Conservation (phyloP, 345 rosid species). For the Sonneratia caseolaris region DNA sequence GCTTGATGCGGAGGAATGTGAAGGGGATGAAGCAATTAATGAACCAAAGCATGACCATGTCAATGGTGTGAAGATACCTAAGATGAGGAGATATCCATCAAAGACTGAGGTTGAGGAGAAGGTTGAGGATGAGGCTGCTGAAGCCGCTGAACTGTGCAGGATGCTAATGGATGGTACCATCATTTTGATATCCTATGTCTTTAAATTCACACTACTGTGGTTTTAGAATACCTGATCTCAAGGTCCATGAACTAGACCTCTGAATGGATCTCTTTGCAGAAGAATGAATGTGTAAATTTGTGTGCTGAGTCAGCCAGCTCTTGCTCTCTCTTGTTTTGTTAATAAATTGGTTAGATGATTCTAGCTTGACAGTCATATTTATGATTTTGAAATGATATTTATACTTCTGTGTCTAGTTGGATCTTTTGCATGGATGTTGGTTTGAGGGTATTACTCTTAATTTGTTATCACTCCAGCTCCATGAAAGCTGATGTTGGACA, state of each 20-base stretch:
- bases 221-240: not conserved
- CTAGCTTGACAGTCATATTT: not conserved
- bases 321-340: not conserved
- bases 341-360: not conserved
- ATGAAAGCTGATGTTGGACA: not conserved
- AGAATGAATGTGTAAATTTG: not conserved
- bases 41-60: slow-evolving; percentile 54
- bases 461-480: not conserved
- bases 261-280: not conserved
- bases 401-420: not conserved
- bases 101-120: slow-evolving; percentile 84
- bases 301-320: not conserved
- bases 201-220: not conserved
- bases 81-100: slow-evolving; percentile 79
- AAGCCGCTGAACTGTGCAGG: slow-evolving; percentile 80
- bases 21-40: slow-evolving; percentile 57
- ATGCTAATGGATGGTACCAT: slow-evolving; percentile 89
- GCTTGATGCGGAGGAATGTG: slow-evolving; percentile 96
- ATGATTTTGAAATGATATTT: not conserved
- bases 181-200: not conserved
- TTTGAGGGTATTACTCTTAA: not conserved
- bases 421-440: not conserved
- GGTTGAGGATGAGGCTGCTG: slow-evolving; percentile 92
- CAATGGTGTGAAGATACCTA: slow-evolving; percentile 81
- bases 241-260: not conserved